Evolutionary conservation across 345 rosid genomes (phyloP).

Genomic region (Brassica juncea): DNA sequence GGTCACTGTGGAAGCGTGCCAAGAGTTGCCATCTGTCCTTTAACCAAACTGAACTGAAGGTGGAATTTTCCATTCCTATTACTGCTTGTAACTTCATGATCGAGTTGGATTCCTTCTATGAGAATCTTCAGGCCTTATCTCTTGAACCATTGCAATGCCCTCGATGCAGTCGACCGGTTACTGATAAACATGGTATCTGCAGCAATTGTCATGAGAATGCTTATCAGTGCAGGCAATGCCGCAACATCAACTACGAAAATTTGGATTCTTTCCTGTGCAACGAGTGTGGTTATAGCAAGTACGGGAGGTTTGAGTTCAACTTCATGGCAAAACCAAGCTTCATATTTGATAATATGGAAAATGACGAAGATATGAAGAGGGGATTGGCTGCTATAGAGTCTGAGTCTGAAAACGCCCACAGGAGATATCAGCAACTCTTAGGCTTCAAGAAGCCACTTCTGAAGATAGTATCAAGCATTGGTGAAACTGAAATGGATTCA

Average conservation of each 20-base stretch:
- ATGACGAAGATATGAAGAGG: slow-evolving; percentile 98
- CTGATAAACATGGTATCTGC: slow-evolving; percentile 97
- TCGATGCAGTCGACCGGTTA: slow-evolving; percentile 94
- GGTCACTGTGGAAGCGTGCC: slow-evolving; percentile 99
- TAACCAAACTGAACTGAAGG: slow-evolving; percentile 96
- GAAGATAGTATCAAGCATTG: slow-evolving; percentile 96
- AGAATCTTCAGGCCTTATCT: slow-evolving; percentile 97
- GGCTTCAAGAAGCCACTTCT: slow-evolving; percentile 98
- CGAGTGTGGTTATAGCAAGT: slow-evolving; percentile 98
- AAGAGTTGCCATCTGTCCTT: slow-evolving; percentile 97
- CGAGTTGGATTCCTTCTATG: slow-evolving; percentile 98
- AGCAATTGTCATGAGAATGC: slow-evolving; percentile 99
- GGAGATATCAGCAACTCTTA: slow-evolving; percentile 98
- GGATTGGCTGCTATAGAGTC: slow-evolving; percentile 96
- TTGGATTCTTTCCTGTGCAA: slow-evolving; percentile 97
- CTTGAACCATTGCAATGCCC: slow-evolving; percentile 99
- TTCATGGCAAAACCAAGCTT: slow-evolving; percentile 99
- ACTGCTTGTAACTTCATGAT: slow-evolving; percentile 99
- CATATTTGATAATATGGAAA: slow-evolving; percentile 96
- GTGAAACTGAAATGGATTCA: slow-evolving; percentile 98
- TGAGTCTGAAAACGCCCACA: slow-evolving; percentile 99
- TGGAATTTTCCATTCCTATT: slow-evolving; percentile 96
- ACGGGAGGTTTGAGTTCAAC: slow-evolving; percentile 97
- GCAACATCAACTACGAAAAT: slow-evolving; percentile 96
- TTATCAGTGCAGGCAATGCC: slow-evolving; percentile 99